phyloP scores from a whole-genome alignment of 1,284 basidiomycete species.

The Xanthoconium separans region DNA sequence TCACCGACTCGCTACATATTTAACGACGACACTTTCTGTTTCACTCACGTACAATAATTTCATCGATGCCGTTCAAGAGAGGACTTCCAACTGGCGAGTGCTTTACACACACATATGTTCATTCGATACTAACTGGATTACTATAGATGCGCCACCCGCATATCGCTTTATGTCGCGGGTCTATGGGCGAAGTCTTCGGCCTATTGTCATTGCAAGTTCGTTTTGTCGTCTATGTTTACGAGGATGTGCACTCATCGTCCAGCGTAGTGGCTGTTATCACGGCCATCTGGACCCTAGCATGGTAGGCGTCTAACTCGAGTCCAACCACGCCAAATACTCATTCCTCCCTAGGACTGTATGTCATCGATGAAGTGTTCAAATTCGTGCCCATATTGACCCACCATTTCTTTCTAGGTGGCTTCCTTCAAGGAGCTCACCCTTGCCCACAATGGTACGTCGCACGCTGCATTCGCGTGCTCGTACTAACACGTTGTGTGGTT shows the following conservation, averaged over 20 bases:
- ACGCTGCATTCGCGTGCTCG: conserved; percentile 6
- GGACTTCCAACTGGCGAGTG: conserved; percentile 17
- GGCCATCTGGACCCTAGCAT: conserved; percentile 58
- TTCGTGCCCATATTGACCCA: not conserved
- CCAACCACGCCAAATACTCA: not conserved
- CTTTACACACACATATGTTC: no score
- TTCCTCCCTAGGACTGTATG: conserved; percentile 48
- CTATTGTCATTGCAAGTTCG: conserved; percentile 56
- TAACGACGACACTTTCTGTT: not conserved
- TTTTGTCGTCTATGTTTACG: conserved; percentile 23
- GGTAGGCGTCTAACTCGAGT: conserved; percentile 42
- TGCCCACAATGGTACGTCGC: conserved; percentile 45
- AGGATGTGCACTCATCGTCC: not conserved
- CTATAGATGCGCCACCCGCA: conserved; percentile 50
- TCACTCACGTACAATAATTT: not conserved
- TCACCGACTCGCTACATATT: conserved; percentile 1
- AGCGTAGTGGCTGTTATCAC: conserved; percentile 45
- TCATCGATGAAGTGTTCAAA: not conserved
- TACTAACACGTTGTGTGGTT: not conserved
- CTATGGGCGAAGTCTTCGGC: conserved; percentile 55
- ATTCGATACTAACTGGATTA: not conserved
- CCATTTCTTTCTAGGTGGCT: conserved; percentile 44
- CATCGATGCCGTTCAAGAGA: conserved; percentile 18
- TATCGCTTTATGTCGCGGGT: conserved; percentile 58
- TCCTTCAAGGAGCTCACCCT: conserved; percentile 54